A percentile compares a stretch with the other conserved stretches of the same genome.
phyloP scores from a whole-genome alignment of 1,284 basidiomycete species.

The Cryptococcus maquisensis region DNA sequence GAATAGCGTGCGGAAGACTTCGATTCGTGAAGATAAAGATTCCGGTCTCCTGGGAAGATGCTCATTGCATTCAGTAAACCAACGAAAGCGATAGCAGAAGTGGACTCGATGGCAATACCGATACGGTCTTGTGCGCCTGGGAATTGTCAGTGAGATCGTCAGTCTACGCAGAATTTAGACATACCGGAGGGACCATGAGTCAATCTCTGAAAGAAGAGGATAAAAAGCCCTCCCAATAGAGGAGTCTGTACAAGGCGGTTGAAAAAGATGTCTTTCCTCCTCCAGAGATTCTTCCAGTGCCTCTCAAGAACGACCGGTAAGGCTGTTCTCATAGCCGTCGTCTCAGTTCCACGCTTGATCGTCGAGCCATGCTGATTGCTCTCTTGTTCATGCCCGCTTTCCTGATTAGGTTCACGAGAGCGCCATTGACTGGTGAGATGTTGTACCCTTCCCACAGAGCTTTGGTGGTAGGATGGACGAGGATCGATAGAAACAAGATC shows the following conservation, averaged over 20 bases:
- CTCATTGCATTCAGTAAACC: slow-evolving; percentile 50
- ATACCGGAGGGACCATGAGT: slow-evolving; percentile 38
- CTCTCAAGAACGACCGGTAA: slow-evolving; percentile 46
- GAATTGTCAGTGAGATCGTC: neutral
- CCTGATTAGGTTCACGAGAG: slow-evolving; percentile 1
- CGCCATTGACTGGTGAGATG: slow-evolving; percentile 22
- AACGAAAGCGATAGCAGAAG: slow-evolving; percentile 40
- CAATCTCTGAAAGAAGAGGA: slow-evolving; percentile 50
- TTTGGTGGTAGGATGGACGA: slow-evolving; percentile 19
- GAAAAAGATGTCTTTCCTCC: slow-evolving; percentile 47
- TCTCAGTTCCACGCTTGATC: slow-evolving; percentile 18
- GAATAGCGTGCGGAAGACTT: slow-evolving; percentile 48
- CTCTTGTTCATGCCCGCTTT: slow-evolving; percentile 13
- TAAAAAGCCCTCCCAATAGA: slow-evolving; percentile 45
- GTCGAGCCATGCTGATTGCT: neutral
- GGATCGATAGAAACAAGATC: slow-evolving; percentile 49
- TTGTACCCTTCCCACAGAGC: slow-evolving; percentile 20
- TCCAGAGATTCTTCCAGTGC: slow-evolving; percentile 47
- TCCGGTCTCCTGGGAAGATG: slow-evolving; percentile 50
- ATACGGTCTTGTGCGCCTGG: slow-evolving; percentile 50
- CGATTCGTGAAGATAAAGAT: slow-evolving; percentile 50
- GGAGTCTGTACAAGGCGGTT: slow-evolving; percentile 47
- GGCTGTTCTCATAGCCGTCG: slow-evolving; percentile 44
- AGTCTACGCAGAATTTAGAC: neutral
- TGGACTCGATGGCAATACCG: slow-evolving; percentile 43